Base-by-base conservation (phyloP, 2,329 filamentous ascomycete species). In the Aspergillus ustus region DNA sequence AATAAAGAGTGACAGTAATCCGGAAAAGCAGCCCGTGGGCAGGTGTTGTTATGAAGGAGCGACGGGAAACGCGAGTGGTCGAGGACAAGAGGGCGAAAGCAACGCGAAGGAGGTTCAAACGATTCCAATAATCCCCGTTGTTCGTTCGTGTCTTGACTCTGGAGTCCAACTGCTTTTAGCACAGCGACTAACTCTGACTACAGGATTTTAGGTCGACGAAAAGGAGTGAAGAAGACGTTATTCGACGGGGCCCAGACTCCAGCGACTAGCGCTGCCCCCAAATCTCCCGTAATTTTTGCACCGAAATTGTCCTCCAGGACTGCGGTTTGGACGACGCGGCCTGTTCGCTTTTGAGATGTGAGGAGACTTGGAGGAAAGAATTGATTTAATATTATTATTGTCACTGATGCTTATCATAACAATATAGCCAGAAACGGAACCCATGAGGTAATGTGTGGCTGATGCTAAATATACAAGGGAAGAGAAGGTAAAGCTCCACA, bases 61-160 rank as follows among this genome's bases (percentile, higher is more conserved):
- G 58, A 63, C 55, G 51, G 52, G 57, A 46, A 59, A 66, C 60
- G 63, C 63, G 65, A 64, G 58, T 66, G 65, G 65, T 66, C 50
- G 54, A 59, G 58, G 45, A 50, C 31, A 52, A 52, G 50, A 29
- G 48, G 29, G 52, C 17, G 29, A 60, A 28, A 55, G 29, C 54
- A 62, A 62, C 52, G 44, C 59, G 46, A 53, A 44, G 31, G 29
- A 45, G 49, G 25, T 25, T 50, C 49, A 56, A 53, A 61, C 52
- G 57, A 53, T 40, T 37, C 53, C 28, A 52, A 48, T 40, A 25
- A 19, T 37, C 25, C 25, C 46, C 31, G 45, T 46, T 61, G 52
- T 48, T 57, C 59, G 45, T 51, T 59, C 57, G 58, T 61, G 49
- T 55, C 29, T 59, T 40, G 34, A 40, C 8, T 40, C 11, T 40